Percentiles rank a stretch among this genome's conserved stretches.
Evolutionary conservation across 306 rosid genomes (phyloP).

Genomic region (Elaeagnus macrophylla): DNA sequence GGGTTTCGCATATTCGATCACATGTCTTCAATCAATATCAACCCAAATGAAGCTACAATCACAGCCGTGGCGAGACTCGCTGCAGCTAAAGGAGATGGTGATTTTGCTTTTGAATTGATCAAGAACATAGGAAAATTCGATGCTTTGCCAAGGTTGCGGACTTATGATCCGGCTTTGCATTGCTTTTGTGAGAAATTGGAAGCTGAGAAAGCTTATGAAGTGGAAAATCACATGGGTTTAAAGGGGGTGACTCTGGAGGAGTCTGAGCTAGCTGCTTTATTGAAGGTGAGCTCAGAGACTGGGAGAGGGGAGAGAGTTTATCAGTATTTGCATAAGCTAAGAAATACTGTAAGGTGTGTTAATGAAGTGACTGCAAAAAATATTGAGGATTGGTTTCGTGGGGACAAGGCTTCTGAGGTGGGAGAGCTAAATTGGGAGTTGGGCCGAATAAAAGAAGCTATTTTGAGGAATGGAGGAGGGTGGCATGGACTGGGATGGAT

Average conservation of each 20-base stretch:
- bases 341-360: slow-evolving; percentile 50
- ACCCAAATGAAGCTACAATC: slow-evolving; percentile 75
- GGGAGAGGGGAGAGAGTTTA: slow-evolving; percentile 59
- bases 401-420: slow-evolving; percentile 34
- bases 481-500: slow-evolving; percentile 94
- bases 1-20: slow-evolving; percentile 63
- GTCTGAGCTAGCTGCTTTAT: slow-evolving; percentile 51
- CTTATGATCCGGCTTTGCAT: slow-evolving; percentile 61
- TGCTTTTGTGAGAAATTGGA: slow-evolving; percentile 52
- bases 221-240: slow-evolving; percentile 52
- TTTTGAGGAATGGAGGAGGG: slow-evolving; percentile 73
- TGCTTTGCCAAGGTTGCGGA: slow-evolving; percentile 50
- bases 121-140: slow-evolving; percentile 35
- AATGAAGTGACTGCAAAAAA: slow-evolving; percentile 37
- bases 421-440: slow-evolving; percentile 36
- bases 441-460: slow-evolving; percentile 29
- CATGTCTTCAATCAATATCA: slow-evolving; percentile 29
- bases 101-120: slow-evolving; percentile 48
- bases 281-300: slow-evolving; percentile 45
- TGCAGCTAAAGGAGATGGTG: slow-evolving; percentile 57
- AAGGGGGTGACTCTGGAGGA: slow-evolving; percentile 54
- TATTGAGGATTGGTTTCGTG: slow-evolving; percentile 69
- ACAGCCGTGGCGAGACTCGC: slow-evolving; percentile 67
- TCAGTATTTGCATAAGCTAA: slow-evolving; percentile 64
- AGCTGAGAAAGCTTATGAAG: slow-evolving; percentile 67